phyloP scores from a whole-genome alignment of 352 stramenopile genomes.

The Globisporangium cederbergense region DNA sequence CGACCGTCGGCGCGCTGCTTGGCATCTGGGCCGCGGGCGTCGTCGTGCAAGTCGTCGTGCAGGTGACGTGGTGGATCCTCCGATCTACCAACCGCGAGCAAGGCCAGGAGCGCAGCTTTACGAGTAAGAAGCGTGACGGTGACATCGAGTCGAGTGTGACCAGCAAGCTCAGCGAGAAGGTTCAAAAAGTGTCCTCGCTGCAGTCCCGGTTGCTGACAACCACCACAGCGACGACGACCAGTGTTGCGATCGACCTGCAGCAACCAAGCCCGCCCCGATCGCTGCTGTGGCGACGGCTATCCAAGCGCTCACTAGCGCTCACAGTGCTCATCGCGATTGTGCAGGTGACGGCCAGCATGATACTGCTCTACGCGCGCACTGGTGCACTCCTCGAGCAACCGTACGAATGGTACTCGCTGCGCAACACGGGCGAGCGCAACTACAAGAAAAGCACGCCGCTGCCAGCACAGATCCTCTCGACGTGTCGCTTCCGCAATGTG shows the following conservation, averaged over 20 bases:
- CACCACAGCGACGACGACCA: background rate
- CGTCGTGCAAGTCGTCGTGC: slow-evolving; percentile 29
- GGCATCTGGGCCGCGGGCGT: slow-evolving; percentile 25
- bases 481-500: slow-evolving; percentile 33
- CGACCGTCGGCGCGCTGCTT: slow-evolving; percentile 27
- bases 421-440: slow-evolving; percentile 35
- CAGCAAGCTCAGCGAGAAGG: background rate
- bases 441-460: slow-evolving; percentile 26
- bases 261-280: background rate
- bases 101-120: background rate
- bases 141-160: background rate
- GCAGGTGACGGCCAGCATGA: slow-evolving; percentile 19
- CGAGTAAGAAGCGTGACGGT: slow-evolving; percentile 15
- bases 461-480: slow-evolving; percentile 31
- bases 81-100: background rate
- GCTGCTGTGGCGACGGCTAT: slow-evolving; percentile 23
- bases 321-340: slow-evolving; percentile 7
- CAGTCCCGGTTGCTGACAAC: background rate
- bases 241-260: background rate
- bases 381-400: slow-evolving; percentile 41
- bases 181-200: background rate
- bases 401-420: slow-evolving; percentile 62
- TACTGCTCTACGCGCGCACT: slow-evolving; percentile 49
- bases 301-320: slow-evolving; percentile 23
- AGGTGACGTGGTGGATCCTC: slow-evolving; percentile 18